Percentiles rank a stretch among this genome's conserved stretches.
These are phyloP conservation scores for Colletotrichum sp. DNA, from an alignment of 2,329 filamentous ascomycete species.

Conservation along the genomic window DNA sequence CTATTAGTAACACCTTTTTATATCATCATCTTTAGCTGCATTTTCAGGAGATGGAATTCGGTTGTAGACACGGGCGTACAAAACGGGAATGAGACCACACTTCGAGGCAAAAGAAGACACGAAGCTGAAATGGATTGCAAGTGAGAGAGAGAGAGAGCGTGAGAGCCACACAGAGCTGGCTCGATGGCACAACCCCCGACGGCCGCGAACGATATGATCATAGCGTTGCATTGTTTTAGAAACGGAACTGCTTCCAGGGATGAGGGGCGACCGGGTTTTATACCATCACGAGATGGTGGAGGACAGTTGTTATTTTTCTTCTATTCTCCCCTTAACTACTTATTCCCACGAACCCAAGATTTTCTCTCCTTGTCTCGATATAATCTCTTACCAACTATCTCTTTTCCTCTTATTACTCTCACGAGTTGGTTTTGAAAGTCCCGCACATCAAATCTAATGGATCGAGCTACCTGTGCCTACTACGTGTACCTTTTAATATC, in stretches of 20 bases:
- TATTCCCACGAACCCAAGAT: background rate
- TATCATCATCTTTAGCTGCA: slow-evolving; percentile 7
- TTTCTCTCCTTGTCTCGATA: background rate
- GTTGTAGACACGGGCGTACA: slow-evolving; percentile 20
- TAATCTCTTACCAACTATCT: background rate
- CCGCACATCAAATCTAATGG: background rate
- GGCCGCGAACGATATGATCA: slow-evolving; percentile 17
- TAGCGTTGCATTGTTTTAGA: slow-evolving; percentile 19
- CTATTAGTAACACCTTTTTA: background rate
- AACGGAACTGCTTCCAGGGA: background rate
- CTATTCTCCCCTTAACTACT: background rate
- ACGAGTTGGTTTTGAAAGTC: background rate
- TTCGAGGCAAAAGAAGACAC: background rate
- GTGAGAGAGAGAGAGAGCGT: background rate
- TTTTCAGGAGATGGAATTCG: slow-evolving; percentile 9
- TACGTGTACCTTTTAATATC: background rate
- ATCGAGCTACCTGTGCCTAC: background rate
- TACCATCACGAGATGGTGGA: background rate
- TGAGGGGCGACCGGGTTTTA: background rate
- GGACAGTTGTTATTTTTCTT: background rate
- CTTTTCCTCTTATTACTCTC: background rate
- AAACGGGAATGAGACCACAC: background rate
- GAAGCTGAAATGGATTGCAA: background rate
- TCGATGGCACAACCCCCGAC: slow-evolving; percentile 21
- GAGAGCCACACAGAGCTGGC: slow-evolving; percentile 23